Evolutionary conservation across 306 rosid species (phyloP), one percentile per base, ranked within the genome.

Genomic region (Cucurbita pepo): DNA sequence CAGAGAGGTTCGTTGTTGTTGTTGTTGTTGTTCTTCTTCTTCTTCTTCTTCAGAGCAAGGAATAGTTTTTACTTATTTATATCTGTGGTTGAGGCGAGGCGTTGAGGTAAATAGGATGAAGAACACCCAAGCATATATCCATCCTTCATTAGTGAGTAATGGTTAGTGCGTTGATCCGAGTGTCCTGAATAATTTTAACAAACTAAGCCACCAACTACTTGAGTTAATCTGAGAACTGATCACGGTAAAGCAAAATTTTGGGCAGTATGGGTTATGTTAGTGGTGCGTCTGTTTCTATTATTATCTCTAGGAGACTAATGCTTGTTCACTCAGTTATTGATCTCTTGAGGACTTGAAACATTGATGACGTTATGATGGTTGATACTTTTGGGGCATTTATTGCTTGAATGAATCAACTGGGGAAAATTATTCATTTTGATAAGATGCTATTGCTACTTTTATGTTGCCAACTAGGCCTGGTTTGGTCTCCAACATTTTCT

Each of bases 1-100:
- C 88, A 13, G 96, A 94, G 77, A 91, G 96, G 99, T 93, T 65
- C 77, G 85, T 66, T 70, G 73, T 74, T 58, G 16, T 69, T 34
- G 25, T 25, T 1, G 25, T 22, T 1, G 25, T 25, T 25, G 25
- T 21, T 21, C 76, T 4, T 50, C 15, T 10, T 45, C 54, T 50
- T 4, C 54, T 50, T 14, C 5, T 50, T 47, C 77, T 65, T 30
- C 3, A 30, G 72, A 45, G 18, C 56, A 66, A 66, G 9, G 16
- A 12, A 19, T 64, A 43, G 51, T 66, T 44, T 6, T 45, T 19
- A 1, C 11, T 65, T 8, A 13, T 43, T 0, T 6, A 21, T 44
- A 44, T 65, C 4, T 65, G 54, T 7, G 54, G n/a, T 45, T 66
- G 18, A 10, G 19, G 55, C 5, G 56, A 66, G 54, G 56, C 5